A percentile compares a stretch with the other conserved stretches of the same genome.
Conservation (phyloP, 208 protist species). For the Acanthamoeba castellanii region DNA sequence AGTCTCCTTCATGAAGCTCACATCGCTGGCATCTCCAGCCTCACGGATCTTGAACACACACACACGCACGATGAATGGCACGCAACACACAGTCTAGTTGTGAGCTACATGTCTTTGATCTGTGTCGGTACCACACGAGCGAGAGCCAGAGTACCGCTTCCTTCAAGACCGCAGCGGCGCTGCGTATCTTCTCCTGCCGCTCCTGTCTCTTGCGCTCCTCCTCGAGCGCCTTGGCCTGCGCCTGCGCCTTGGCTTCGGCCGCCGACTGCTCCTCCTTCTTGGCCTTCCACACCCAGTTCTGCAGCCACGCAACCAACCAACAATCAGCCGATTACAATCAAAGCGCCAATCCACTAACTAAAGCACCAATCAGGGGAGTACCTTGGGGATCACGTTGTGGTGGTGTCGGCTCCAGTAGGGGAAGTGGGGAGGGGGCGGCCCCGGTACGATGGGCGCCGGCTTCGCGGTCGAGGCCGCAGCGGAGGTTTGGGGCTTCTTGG, state of each 20-base stretch:
- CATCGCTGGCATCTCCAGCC: not conserved
- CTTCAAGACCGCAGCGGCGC: not conserved
- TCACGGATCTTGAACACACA: not conserved
- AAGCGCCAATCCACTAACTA: not conserved
- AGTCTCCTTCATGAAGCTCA: not conserved
- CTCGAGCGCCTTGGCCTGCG: not conserved
- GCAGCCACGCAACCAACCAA: too few species aligned
- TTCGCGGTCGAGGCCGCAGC: not conserved
- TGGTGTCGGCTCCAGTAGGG: conserved; percentile 26
- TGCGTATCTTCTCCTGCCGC: not conserved
- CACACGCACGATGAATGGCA: not conserved
- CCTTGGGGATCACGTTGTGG: conserved; percentile 13
- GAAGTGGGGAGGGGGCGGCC: not conserved
- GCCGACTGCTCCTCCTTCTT: not conserved
- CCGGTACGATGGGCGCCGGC: not conserved
- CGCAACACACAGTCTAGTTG: too few species aligned
- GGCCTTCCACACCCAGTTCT: conserved; percentile 40
- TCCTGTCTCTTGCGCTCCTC: not conserved
- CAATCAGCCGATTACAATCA: not conserved
- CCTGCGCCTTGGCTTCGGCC: not conserved
- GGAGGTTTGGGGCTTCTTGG: not conserved
- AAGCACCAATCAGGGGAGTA: not conserved
- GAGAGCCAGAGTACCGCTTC: not conserved
- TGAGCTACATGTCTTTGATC: not conserved
- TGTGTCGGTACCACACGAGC: not conserved